phyloP scores from a whole-genome alignment of 2,329 filamentous ascomycete species.

The Albifimbria verrucaria region DNA sequence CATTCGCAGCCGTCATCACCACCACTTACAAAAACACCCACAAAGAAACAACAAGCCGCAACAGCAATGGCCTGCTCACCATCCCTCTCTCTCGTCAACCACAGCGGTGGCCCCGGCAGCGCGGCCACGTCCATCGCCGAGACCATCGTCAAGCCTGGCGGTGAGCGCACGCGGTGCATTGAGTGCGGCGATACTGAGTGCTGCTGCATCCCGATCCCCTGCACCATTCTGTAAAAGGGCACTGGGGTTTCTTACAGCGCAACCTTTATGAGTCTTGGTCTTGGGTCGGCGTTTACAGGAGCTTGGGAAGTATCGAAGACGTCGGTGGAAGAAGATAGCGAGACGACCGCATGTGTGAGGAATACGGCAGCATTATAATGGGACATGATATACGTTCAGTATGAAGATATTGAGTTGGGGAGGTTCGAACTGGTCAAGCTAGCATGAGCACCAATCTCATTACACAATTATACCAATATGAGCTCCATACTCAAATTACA shows the following conservation, averaged over 20 bases:
- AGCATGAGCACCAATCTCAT: too few species aligned
- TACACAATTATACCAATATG: too few species aligned
- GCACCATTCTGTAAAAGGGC: slow-evolving; percentile 43
- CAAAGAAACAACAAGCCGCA: not conserved
- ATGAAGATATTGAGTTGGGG: too few species aligned
- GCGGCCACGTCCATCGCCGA: slow-evolving; percentile 46
- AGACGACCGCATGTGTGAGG: too few species aligned
- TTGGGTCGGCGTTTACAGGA: not conserved
- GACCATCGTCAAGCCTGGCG: slow-evolving; percentile 48
- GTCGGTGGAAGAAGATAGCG: too few species aligned
- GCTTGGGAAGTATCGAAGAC: not conserved
- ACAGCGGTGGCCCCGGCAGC: slow-evolving; percentile 46
- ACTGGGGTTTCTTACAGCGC: slow-evolving; percentile 8
- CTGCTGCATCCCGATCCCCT: slow-evolving; percentile 53
- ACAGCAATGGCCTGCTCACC: slow-evolving; percentile 20
- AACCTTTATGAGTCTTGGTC: not conserved
- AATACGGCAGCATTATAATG: too few species aligned
- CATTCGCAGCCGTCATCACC: too few species aligned
- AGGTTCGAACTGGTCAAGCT: too few species aligned
- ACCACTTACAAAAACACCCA: too few species aligned
- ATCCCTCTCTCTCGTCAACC: slow-evolving; percentile 18
- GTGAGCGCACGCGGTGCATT: slow-evolving; percentile 44
- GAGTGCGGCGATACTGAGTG: slow-evolving; percentile 50
- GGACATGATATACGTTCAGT: too few species aligned
- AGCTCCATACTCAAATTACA: too few species aligned